A percentile compares a stretch with the other conserved stretches of the same genome.
Conservation (phyloP, 1,139 yeast genomes). For the Scheffersomyces titani region DNA sequence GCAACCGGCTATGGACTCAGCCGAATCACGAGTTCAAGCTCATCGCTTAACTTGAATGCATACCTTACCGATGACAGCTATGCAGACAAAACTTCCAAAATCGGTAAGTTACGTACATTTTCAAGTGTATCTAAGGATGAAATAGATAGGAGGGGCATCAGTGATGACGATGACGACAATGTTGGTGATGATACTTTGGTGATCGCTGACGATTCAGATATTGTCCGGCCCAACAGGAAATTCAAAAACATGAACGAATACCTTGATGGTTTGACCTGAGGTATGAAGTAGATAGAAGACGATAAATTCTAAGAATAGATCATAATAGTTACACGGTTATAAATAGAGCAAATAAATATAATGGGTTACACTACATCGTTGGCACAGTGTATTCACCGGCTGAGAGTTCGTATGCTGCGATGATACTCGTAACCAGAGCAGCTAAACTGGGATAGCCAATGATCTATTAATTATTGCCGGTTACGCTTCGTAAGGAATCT, state of each 20-base stretch:
- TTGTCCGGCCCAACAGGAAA: constrained; percentile 3
- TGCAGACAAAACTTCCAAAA: constrained; percentile 9
- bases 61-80: constrained; percentile 41
- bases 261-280: constrained; percentile 21
- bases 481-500: not conserved
- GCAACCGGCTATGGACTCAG: constrained; percentile 27
- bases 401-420: not conserved
- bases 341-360: not conserved
- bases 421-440: too few relatives aligned
- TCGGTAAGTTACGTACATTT: not conserved
- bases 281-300: not conserved
- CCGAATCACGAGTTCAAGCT: constrained; percentile 43
- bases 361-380: not conserved
- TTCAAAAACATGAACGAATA: constrained; percentile 26
- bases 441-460: not conserved
- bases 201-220: constrained; percentile 7
- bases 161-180: constrained; percentile 14
- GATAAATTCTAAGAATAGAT: not conserved
- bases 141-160: constrained; percentile 13
- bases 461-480: not conserved
- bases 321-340: not conserved
- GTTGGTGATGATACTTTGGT: constrained; percentile 10
- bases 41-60: constrained; percentile 46
- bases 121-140: constrained; percentile 3
- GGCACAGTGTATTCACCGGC: not conserved